These are phyloP conservation scores for Eucalyptus fibrosa DNA, from an alignment of 345 rosid species.

Conservation along the genomic window DNA sequence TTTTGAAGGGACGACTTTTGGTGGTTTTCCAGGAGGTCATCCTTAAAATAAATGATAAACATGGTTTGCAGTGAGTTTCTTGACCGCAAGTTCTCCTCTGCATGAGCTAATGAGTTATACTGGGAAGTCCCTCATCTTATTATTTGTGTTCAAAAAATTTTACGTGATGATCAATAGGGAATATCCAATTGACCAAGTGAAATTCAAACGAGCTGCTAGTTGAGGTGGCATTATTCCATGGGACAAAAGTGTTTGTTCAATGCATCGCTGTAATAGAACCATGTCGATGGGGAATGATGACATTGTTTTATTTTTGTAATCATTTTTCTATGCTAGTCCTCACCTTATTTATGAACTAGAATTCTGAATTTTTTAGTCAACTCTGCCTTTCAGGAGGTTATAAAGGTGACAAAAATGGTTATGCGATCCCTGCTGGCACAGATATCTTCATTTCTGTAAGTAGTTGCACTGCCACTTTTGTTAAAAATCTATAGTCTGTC, in stretches of 20 bases:
- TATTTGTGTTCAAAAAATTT: not conserved
- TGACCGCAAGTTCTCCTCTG: not conserved
- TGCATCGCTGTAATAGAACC: not conserved
- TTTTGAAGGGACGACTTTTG: not conserved
- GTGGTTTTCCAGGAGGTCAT: not conserved
- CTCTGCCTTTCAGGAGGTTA: constrained; percentile 54
- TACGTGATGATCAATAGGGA: not conserved
- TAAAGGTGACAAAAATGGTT: constrained; percentile 64
- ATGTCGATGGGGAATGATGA: not conserved
- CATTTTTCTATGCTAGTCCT: not conserved
- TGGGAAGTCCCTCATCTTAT: not conserved
- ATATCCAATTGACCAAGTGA: not conserved
- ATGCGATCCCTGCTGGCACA: constrained; percentile 67
- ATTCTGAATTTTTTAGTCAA: not conserved
- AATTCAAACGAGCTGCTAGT: not conserved
- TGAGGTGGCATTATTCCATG: not conserved
- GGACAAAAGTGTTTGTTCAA: not conserved
- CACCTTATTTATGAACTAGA: not conserved
- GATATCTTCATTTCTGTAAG: constrained; percentile 87
- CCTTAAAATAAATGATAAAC: not conserved
- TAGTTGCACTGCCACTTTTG: not conserved
- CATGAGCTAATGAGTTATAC: not conserved
- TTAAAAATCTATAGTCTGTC: not conserved
- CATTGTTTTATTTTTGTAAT: not conserved
- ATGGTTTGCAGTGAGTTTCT: not conserved